Percentiles rank a stretch among this genome's conserved stretches.
These are phyloP conservation scores for Uncinocarpus reesii DNA, from an alignment of 2,329 filamentous ascomycete species.

Conservation along the genomic window DNA sequence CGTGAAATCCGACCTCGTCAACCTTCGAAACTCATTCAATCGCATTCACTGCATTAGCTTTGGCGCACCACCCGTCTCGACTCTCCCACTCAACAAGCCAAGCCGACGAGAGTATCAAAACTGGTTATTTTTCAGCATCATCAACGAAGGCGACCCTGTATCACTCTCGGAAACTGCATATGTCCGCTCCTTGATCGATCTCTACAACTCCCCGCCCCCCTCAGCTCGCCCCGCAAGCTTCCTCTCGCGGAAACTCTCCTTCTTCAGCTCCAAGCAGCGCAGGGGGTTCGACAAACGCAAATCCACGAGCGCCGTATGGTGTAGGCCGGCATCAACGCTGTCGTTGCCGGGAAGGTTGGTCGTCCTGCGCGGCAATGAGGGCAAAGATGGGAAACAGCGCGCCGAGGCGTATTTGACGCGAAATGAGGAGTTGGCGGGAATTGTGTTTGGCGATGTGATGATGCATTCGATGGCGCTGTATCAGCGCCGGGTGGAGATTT, in stretches of 20 bases:
- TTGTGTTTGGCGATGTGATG: conserved; percentile 73
- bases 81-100: conserved; percentile 58
- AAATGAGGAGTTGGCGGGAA: conserved; percentile 56
- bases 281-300: conserved; percentile 4
- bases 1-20: conserved; percentile 57
- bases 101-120: conserved; percentile 44
- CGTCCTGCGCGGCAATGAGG: conserved; percentile 45
- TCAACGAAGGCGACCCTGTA: conserved; percentile 81
- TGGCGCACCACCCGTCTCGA: conserved; percentile 67
- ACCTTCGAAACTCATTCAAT: conserved; percentile 60
- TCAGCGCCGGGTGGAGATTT: conserved; percentile 55
- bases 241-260: conserved; percentile 4
- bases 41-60: conserved; percentile 77
- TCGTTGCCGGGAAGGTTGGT: conserved; percentile 62
- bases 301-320: conserved; percentile 41
- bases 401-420: conserved; percentile 59
- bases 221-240: conserved; percentile 14
- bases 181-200: conserved; percentile 58
- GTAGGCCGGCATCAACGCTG: conserved; percentile 54
- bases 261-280: conserved; percentile 11
- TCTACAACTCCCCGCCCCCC: conserved; percentile 55
- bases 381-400: conserved; percentile 42
- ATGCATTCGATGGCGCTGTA: conserved; percentile 75
- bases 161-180: conserved; percentile 66
- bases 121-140: conserved; percentile 65